Conservation (phyloP, 2,329 filamentous ascomycete genomes). For the Aphanoascus verrucosus region DNA sequence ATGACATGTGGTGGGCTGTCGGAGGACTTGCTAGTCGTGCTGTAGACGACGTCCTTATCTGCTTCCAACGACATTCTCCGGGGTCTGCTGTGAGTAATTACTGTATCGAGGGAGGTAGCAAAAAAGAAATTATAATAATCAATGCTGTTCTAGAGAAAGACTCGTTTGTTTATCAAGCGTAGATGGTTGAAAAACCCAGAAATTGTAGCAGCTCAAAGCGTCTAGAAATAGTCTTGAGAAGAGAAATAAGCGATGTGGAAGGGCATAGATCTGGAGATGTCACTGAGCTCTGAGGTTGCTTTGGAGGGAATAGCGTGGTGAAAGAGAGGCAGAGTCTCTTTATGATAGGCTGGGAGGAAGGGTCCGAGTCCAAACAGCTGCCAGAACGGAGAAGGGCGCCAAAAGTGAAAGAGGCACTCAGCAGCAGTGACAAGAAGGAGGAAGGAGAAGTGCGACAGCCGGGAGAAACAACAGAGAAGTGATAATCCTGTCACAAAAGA, state of each 20-base stretch:
- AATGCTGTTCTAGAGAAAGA: not conserved
- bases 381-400: not conserved
- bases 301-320: not conserved
- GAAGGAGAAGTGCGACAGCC: not conserved
- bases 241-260: not conserved
- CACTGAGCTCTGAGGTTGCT: not conserved
- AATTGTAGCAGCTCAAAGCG: not conserved
- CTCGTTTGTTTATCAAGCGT: not conserved
- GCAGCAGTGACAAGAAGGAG: not conserved
- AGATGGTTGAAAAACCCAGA: not conserved
- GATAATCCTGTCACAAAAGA: not conserved
- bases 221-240: constrained; percentile 7
- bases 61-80: not conserved
- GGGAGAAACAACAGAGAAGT: not conserved
- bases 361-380: not conserved
- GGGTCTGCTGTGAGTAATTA: not conserved
- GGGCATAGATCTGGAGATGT: not conserved
- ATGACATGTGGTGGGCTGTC: constrained; percentile 23
- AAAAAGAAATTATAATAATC: not conserved
- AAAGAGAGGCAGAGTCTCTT: not conserved
- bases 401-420: not conserved
- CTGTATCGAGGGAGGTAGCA: not conserved
- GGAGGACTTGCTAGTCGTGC: constrained; percentile 6
- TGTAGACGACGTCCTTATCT: not conserved
- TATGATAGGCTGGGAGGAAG: constrained; percentile 3